A percentile compares a stretch with the other conserved stretches of the same genome.
Evolutionary conservation across 2,329 filamentous ascomycete genomes (phyloP).

Genomic region (Pseudovirgaria hyperparasitica): DNA sequence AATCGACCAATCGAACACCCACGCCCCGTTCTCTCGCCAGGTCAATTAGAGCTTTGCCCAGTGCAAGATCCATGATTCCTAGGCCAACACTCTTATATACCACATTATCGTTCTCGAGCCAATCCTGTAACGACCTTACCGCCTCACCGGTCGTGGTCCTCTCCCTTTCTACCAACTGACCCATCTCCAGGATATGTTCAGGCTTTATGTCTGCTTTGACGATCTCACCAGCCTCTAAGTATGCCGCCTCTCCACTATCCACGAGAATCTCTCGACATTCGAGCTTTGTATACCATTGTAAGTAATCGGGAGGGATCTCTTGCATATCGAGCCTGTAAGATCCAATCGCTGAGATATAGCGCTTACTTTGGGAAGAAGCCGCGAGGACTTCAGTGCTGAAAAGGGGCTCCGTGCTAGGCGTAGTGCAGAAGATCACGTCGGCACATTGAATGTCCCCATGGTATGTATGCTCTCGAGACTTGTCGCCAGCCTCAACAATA

Average conservation of each 20-base stretch:
- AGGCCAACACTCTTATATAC: slow-evolving; percentile 40
- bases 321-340: slow-evolving; percentile 29
- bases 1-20: no score
- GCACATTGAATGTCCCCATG: slow-evolving; percentile 19
- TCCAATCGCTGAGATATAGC: slow-evolving; percentile 17
- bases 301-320: slow-evolving; percentile 33
- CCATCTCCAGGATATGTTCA: slow-evolving; percentile 30
- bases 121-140: slow-evolving; percentile 7
- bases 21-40: slow-evolving; percentile 8
- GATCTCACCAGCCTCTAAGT: slow-evolving; percentile 35
- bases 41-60: slow-evolving; percentile 18
- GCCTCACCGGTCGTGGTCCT: slow-evolving; percentile 9
- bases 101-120: slow-evolving; percentile 24
- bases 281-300: slow-evolving; percentile 13
- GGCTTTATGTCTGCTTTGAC: slow-evolving; percentile 25
- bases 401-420: slow-evolving; percentile 31
- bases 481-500: slow-evolving; percentile 1
- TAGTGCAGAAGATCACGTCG: slow-evolving; percentile 38
- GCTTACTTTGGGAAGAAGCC: slow-evolving; percentile 3
- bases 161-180: slow-evolving; percentile 16
- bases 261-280: slow-evolving; percentile 7
- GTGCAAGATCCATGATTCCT: slow-evolving; percentile 37
- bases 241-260: slow-evolving; percentile 25
- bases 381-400: slow-evolving; percentile 26
- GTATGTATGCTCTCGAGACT: slow-evolving; percentile 11